Percentiles rank a stretch among this genome's conserved stretches.
Conservation (phyloP, 1,284 basidiomycete genomes). For the Microbotryum silenes-acaulis region DNA sequence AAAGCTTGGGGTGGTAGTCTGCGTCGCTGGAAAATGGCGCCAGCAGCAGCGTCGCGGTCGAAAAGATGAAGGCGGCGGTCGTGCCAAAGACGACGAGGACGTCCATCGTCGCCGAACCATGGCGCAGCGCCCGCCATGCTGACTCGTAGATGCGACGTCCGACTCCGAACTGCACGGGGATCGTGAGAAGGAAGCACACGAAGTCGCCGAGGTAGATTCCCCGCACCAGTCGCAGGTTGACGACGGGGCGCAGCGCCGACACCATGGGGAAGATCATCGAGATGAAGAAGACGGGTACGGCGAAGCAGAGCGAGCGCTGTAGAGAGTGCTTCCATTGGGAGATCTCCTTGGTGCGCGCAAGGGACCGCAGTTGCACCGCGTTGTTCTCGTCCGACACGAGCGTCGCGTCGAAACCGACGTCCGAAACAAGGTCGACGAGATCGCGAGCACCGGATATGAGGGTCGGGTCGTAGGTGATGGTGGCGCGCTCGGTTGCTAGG, state of each 20-base stretch:
- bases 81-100: conserved; percentile 94
- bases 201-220: conserved; percentile 78
- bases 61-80: conserved; percentile 87
- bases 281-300: conserved; percentile 85
- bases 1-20: conserved; percentile 72
- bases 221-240: conserved; percentile 50
- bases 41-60: conserved; percentile 62
- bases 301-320: conserved; percentile 66
- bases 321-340: conserved; percentile 81
- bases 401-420: conserved; percentile 83
- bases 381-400: conserved; percentile 67
- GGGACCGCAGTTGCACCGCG: conserved; percentile 78
- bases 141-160: conserved; percentile 80
- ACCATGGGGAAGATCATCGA: conserved; percentile 80
- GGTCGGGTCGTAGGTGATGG: conserved; percentile 65
- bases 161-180: conserved; percentile 89
- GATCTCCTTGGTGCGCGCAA: conserved; percentile 86
- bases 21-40: conserved; percentile 54
- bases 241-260: conserved; percentile 50
- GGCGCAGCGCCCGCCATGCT: conserved; percentile 83
- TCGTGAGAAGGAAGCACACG: conserved; percentile 70
- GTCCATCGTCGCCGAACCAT: conserved; percentile 79
- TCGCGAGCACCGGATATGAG: conserved; percentile 64
- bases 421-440: conserved; percentile 77
- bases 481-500: conserved; percentile 62